Base-by-base conservation (phyloP, 2,329 filamentous ascomycete species). In the Taxawa tesnikishii region DNA sequence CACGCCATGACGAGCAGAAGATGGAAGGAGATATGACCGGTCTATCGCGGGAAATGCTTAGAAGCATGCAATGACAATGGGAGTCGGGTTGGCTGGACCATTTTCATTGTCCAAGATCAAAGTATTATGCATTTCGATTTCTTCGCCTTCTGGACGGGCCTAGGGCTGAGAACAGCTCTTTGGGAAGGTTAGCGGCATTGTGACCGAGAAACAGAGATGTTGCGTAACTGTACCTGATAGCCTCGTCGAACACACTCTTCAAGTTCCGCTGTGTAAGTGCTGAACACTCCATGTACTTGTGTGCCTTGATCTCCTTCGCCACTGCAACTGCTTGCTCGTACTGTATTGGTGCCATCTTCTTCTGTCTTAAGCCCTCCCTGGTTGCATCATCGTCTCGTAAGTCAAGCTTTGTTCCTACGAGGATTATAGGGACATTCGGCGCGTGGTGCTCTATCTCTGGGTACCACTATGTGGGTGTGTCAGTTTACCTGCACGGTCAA, bases 181-280 rank as follows among this genome's bases (percentile, higher is more conserved):
- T 9, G 13, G 38, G 38, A 40, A 34, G 32, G 25, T 26, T 35
- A 30, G 38, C 26, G 29, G 28, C 18, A 25, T 28, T 19, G 5
- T 15, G 18, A 15, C n/a, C 15, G n/a, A n/a, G n/a, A 5, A 14
- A 9, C 8, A 3, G n/a, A 16, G 8, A 13, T 28, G 10, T n/a
- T 18, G 11, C 26, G 9, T 28, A 29, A 24, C 62, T 79, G 48
- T 65, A 96, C 90, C 90, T 79, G 54, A 98, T 98, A 19, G 90
- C 90, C 63, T 94, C 88, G 54, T 98, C 90, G 54, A 98, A 98
- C 29, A 98, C 90, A 50, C 84, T 93, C 77, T 98, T 98, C 48
- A 98, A 62, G 59, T 94, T 94, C 52, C 88, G 72, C 67, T 96
- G 90, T 23, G 90, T 98, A 45, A 98, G 67, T 29, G 90, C 90